phyloP scores from a whole-genome alignment of 805 yeast species.

The Ogataea corticis region DNA sequence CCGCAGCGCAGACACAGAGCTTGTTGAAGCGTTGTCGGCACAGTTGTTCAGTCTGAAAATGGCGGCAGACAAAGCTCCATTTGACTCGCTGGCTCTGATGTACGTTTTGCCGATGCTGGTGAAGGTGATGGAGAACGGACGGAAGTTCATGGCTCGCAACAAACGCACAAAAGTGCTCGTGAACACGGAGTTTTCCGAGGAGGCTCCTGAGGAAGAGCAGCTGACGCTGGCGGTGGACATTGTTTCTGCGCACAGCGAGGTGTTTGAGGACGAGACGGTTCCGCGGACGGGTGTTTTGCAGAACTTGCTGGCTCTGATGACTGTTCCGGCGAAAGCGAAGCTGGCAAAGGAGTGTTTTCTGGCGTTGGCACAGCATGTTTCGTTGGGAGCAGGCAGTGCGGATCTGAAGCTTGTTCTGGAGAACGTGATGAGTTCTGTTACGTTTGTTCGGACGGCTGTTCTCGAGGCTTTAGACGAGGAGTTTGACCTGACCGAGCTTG shows the following conservation, averaged over 20 bases:
- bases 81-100: slow-evolving; percentile 67
- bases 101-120: slow-evolving; percentile 76
- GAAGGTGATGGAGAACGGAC: slow-evolving; percentile 64
- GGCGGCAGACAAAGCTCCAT: slow-evolving; percentile 67
- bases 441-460: slow-evolving; percentile 74
- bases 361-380: slow-evolving; percentile 73
- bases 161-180: slow-evolving; percentile 46
- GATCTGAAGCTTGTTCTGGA: slow-evolving; percentile 63
- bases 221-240: slow-evolving; percentile 75
- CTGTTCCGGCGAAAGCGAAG: slow-evolving; percentile 76
- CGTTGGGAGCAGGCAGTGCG: slow-evolving; percentile 53
- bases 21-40: slow-evolving; percentile 57
- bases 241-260: slow-evolving; percentile 65
- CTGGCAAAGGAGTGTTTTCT: slow-evolving; percentile 80
- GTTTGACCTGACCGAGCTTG: slow-evolving; percentile 53
- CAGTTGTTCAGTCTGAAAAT: slow-evolving; percentile 76
- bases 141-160: slow-evolving; percentile 52
- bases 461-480: slow-evolving; percentile 87
- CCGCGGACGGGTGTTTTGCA: slow-evolving; percentile 68
- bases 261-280: slow-evolving; percentile 62
- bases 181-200: slow-evolving; percentile 73
- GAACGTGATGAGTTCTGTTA: slow-evolving; percentile 58
- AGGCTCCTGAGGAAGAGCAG: slow-evolving; percentile 87
- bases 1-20: slow-evolving; percentile 49
- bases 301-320: slow-evolving; percentile 65